Percentiles rank a stretch among this genome's conserved stretches.
Evolutionary conservation across 2,329 filamentous ascomycete genomes (phyloP).

Genomic region (Leptodontidium sp.): DNA sequence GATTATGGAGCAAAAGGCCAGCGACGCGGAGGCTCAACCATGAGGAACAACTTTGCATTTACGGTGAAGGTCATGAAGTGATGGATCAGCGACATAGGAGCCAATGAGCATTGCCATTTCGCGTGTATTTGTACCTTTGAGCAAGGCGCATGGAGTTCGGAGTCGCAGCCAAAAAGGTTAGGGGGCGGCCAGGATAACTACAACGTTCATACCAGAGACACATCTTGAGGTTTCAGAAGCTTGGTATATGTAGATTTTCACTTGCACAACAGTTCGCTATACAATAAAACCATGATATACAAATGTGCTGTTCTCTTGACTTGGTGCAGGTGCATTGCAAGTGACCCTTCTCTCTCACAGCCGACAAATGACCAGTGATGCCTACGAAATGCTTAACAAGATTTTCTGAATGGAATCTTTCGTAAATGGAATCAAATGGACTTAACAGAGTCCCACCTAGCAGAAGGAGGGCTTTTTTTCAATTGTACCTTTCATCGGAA

Average conservation of each 20-base stretch:
- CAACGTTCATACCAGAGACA: slow-evolving; percentile 10
- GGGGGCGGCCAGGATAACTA: slow-evolving; percentile 13
- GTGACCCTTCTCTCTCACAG: no score
- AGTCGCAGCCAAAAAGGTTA: slow-evolving; percentile 14
- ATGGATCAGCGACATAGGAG: neutral
- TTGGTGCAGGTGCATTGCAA: neutral
- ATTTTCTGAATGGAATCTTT: no score
- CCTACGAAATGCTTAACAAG: no score
- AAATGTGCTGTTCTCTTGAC: neutral
- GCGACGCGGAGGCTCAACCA: slow-evolving; percentile 22
- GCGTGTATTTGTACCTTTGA: slow-evolving; percentile 23
- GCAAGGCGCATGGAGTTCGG: slow-evolving; percentile 30
- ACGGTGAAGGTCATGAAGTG: neutral
- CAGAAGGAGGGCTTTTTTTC: no score
- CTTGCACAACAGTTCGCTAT: neutral
- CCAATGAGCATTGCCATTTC: slow-evolving; percentile 6
- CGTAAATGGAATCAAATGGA: no score
- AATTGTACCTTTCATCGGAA: no score
- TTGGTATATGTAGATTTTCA: slow-evolving; percentile 6
- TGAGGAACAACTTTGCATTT: neutral
- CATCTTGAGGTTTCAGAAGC: neutral
- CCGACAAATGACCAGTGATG: no score
- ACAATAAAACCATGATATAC: slow-evolving; percentile 5
- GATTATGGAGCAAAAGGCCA: slow-evolving; percentile 43
- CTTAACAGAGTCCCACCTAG: no score